These are phyloP conservation scores for Zalaria sp. DNA, from an alignment of 2,329 filamentous ascomycete species.

Conservation along the genomic window DNA sequence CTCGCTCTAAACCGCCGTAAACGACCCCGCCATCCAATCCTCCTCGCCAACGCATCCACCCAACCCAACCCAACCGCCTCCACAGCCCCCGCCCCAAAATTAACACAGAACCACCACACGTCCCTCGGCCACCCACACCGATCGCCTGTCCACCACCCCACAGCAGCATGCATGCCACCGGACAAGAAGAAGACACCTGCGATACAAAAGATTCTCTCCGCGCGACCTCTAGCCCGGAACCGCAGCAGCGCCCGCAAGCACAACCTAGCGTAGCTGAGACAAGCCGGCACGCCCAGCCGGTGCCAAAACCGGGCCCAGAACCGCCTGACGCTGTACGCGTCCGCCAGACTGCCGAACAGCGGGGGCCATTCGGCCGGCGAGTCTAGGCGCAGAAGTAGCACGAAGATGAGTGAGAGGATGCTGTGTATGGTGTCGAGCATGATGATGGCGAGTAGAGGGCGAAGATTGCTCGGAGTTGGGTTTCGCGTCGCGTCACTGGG, in stretches of 20 bases:
- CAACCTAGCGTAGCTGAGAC: too few relatives aligned
- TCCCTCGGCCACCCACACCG: too few relatives aligned
- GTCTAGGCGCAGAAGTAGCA: constrained; percentile 3
- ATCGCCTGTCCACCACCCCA: too few relatives aligned
- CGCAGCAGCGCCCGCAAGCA: too few relatives aligned
- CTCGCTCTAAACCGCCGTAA: too few relatives aligned
- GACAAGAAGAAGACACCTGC: too few relatives aligned
- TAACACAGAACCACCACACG: too few relatives aligned
- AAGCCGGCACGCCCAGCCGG: neutral
- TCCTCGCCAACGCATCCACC: neutral
- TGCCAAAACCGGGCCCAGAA: constrained; percentile 8
- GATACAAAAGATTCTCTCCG: too few relatives aligned
- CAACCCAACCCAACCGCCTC: neutral
- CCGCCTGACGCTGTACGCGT: constrained; percentile 3
- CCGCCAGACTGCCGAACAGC: constrained; percentile 2
- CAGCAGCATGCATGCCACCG: too few relatives aligned
- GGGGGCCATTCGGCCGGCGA: constrained; percentile 6
- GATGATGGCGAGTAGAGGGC: neutral
- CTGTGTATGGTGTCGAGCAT: neutral
- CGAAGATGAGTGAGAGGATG: constrained; percentile 3
- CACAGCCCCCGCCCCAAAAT: too few relatives aligned
- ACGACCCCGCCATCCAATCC: constrained; percentile 1
- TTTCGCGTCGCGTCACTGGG: neutral
- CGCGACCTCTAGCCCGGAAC: too few relatives aligned
- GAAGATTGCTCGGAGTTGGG: neutral